These are phyloP conservation scores for Exidia glandulosa DNA, from an alignment of 768 basidiomycete genomes.

Conservation along the genomic window DNA sequence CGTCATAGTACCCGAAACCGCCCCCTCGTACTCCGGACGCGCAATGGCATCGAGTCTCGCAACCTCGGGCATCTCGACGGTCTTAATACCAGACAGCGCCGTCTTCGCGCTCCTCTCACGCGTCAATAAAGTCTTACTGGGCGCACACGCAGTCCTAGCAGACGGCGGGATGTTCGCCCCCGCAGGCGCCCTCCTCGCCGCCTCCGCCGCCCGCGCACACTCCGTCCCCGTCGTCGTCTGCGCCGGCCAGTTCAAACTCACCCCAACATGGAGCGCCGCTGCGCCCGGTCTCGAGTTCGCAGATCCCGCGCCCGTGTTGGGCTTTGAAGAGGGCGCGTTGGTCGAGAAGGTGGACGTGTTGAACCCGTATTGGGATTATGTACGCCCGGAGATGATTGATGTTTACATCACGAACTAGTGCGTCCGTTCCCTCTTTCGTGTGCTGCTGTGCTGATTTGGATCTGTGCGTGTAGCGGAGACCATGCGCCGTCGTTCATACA, in stretches of 20 bases:
- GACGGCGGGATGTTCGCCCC: slow-evolving; percentile 94
- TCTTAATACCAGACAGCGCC: slow-evolving; percentile 92
- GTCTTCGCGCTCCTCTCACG: slow-evolving; percentile 94
- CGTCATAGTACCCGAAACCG: slow-evolving; percentile 91
- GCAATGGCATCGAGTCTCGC: slow-evolving; percentile 77
- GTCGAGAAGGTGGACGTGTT: slow-evolving; percentile 85
- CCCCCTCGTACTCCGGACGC: slow-evolving; percentile 76
- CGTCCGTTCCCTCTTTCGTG: slow-evolving; percentile 21
- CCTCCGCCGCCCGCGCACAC: slow-evolving; percentile 79
- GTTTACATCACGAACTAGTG: slow-evolving; percentile 97
- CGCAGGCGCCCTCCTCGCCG: slow-evolving; percentile 74
- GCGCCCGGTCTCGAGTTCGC: slow-evolving; percentile 78
- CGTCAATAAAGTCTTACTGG: slow-evolving; percentile 91
- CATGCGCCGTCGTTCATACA: slow-evolving; percentile 94
- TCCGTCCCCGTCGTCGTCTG: slow-evolving; percentile 88
- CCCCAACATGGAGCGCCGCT: slow-evolving; percentile 81
- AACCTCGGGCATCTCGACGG: slow-evolving; percentile 77
- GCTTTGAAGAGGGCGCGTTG: slow-evolving; percentile 66
- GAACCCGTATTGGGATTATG: slow-evolving; percentile 96
- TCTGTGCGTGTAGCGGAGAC: slow-evolving; percentile 73
- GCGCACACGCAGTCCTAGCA: slow-evolving; percentile 90
- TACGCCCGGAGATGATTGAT: slow-evolving; percentile 83
- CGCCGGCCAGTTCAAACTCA: slow-evolving; percentile 93
- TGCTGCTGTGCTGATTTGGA: background rate
- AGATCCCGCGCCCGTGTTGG: slow-evolving; percentile 50